These are phyloP conservation scores for Fusarium floridanum DNA, from an alignment of 2,329 filamentous ascomycete species.

Conservation along the genomic window DNA sequence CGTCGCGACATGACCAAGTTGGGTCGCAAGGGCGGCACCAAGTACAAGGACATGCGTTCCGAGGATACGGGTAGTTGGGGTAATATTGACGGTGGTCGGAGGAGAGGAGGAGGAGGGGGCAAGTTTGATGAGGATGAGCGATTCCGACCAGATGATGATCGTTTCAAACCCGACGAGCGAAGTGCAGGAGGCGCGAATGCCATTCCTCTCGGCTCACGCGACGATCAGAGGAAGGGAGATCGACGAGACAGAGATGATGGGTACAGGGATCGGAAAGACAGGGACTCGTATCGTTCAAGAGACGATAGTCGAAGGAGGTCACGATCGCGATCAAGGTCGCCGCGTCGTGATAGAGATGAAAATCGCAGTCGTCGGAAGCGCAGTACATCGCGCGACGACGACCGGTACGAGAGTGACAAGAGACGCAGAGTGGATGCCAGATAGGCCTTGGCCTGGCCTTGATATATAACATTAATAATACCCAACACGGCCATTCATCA, in stretches of 20 bases:
- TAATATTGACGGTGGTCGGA: slow-evolving; percentile 67
- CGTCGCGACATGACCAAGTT: slow-evolving; percentile 93
- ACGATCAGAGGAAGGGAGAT: slow-evolving; percentile 48
- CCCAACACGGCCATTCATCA: slow-evolving; percentile 24
- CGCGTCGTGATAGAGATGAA: slow-evolving; percentile 60
- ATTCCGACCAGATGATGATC: slow-evolving; percentile 74
- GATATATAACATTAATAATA: slow-evolving; percentile 45
- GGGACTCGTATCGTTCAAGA: slow-evolving; percentile 42
- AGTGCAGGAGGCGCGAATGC: slow-evolving; percentile 76
- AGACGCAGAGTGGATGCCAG: slow-evolving; percentile 67
- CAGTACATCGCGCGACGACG: slow-evolving; percentile 67
- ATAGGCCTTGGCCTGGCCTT: slow-evolving; percentile 31
- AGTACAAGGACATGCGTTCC: slow-evolving; percentile 86
- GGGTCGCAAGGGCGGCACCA: slow-evolving; percentile 90
- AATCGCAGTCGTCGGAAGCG: slow-evolving; percentile 67
- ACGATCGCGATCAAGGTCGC: slow-evolving; percentile 66
- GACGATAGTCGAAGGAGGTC: slow-evolving; percentile 42
- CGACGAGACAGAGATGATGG: slow-evolving; percentile 44
- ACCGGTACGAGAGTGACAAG: slow-evolving; percentile 70
- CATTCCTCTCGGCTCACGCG: slow-evolving; percentile 74
- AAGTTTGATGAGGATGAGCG: slow-evolving; percentile 69
- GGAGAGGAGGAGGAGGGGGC: slow-evolving; percentile 39
- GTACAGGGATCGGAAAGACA: slow-evolving; percentile 45
- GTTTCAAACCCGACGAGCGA: slow-evolving; percentile 57
- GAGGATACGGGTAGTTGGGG: slow-evolving; percentile 96